These are phyloP conservation scores for Volvariella volvacea DNA, from an alignment of 1,284 basidiomycete genomes.

Conservation along the genomic window DNA sequence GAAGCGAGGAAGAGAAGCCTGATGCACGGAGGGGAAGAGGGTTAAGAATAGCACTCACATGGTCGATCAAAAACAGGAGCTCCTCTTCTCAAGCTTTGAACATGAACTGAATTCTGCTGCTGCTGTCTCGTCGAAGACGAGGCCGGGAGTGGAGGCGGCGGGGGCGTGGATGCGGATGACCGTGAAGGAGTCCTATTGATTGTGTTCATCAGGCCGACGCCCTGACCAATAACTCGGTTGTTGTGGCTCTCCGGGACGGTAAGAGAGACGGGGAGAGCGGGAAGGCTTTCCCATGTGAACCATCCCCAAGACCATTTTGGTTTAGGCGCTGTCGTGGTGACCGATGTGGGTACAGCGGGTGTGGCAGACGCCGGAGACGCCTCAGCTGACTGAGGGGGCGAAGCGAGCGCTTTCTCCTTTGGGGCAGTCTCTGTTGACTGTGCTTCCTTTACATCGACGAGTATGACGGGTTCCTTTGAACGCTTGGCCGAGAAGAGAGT, in stretches of 20 bases:
- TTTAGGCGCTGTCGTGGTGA: neutral
- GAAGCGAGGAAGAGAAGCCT: neutral
- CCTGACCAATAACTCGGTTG: neutral
- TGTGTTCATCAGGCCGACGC: neutral
- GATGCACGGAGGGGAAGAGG: slow-evolving; percentile 1
- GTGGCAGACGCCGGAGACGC: slow-evolving; percentile 1
- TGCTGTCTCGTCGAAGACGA: neutral
- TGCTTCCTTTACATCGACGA: too few relatives aligned
- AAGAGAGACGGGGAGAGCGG: slow-evolving; percentile 3
- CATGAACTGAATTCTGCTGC: neutral
- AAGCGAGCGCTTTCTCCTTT: neutral
- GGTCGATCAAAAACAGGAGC: slow-evolving; percentile 30
- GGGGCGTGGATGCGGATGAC: slow-evolving; percentile 1
- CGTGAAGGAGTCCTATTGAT: neutral
- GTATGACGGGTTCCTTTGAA: too few relatives aligned
- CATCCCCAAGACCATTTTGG: slow-evolving; percentile 7
- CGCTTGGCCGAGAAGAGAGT: neutral
- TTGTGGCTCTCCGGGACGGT: neutral
- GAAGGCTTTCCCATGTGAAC: slow-evolving; percentile 7
- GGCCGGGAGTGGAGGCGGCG: neutral
- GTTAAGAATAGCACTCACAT: slow-evolving; percentile 20
- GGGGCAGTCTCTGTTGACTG: too few relatives aligned
- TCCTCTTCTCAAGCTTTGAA: neutral
- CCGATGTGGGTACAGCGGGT: slow-evolving; percentile 2
- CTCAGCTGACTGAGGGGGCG: neutral